phyloP scores from a whole-genome alignment of 2,329 filamentous ascomycete genomes.

The Penicillium expansum region DNA sequence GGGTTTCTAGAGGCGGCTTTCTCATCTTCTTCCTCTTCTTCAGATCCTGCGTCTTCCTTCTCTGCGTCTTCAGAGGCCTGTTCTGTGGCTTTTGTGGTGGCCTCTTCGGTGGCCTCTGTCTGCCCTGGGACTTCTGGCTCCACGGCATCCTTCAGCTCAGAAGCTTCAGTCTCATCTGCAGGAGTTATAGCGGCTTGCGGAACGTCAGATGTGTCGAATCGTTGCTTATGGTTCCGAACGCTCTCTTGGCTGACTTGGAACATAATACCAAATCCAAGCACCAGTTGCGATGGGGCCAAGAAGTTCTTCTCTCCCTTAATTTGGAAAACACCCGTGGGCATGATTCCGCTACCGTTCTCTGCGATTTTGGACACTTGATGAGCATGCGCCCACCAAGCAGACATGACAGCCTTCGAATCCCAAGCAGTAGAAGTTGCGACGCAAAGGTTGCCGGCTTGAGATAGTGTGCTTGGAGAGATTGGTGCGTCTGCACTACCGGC shows the following conservation, averaged over 20 bases:
- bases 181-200: background rate
- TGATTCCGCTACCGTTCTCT: conserved; percentile 69
- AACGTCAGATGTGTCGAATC: conserved; percentile 45
- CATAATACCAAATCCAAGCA: conserved; percentile 82
- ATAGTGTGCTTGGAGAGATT: conserved; percentile 85
- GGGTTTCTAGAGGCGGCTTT: conserved; percentile 18
- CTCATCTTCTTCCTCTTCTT: conserved; percentile 27
- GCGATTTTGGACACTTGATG: conserved; percentile 88
- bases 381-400: conserved; percentile 90
- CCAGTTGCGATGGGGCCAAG: conserved; percentile 78
- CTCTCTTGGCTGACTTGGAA: conserved; percentile 89
- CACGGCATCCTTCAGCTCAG: conserved; percentile 14
- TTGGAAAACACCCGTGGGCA: conserved; percentile 75
- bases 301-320: conserved; percentile 87
- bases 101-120: conserved; percentile 19
- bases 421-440: conserved; percentile 86
- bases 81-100: conserved; percentile 14
- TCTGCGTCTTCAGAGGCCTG: background rate
- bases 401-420: conserved; percentile 95
- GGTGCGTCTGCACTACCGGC: conserved; percentile 73
- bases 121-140: conserved; percentile 17
- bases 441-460: conserved; percentile 81
- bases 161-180: conserved; percentile 27
- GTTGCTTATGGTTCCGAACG: conserved; percentile 72
- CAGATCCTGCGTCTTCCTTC: conserved; percentile 11